phyloP scores from a whole-genome alignment of 1,139 yeast genomes.

The Geotrichum histeridarum region DNA sequence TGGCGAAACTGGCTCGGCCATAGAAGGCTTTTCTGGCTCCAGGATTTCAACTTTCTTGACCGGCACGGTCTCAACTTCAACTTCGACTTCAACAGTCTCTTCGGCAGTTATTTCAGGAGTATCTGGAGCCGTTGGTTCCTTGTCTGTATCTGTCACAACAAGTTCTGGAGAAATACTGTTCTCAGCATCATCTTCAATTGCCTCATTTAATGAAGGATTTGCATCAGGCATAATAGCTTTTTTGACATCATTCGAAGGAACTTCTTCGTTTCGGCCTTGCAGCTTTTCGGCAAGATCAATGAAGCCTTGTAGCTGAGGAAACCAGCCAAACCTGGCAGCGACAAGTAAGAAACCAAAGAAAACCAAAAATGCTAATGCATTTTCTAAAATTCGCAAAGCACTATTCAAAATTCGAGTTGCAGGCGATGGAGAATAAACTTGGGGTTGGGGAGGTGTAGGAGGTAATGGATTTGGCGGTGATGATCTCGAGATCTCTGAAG shows the following conservation, averaged over 20 bases:
- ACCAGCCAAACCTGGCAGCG: constrained; percentile 41
- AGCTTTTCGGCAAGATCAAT: constrained; percentile 10
- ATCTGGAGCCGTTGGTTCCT: not conserved
- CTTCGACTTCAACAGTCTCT: not conserved
- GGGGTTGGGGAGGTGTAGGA: constrained; percentile 22
- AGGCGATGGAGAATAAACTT: constrained; percentile 20
- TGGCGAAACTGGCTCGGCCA: constrained; percentile 13
- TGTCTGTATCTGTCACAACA: not conserved
- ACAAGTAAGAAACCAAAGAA: constrained; percentile 35
- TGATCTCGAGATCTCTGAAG: constrained; percentile 17
- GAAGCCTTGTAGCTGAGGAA: constrained; percentile 36
- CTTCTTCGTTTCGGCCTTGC: not conserved
- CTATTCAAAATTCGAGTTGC: constrained; percentile 26
- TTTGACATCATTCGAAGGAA: not conserved
- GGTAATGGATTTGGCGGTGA: constrained; percentile 21
- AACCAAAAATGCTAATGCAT: constrained; percentile 44
- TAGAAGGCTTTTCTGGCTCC: constrained; percentile 21
- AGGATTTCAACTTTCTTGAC: constrained; percentile 22
- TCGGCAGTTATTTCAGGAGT: not conserved
- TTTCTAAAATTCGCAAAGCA: constrained; percentile 43
- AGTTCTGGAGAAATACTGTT: not conserved
- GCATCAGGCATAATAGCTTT: not conserved
- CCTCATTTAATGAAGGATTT: no score
- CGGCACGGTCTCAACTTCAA: not conserved
- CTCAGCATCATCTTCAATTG: not conserved